Evolutionary conservation across 2,329 filamentous ascomycete genomes (phyloP).

Genomic region (Mariannaea sp.): DNA sequence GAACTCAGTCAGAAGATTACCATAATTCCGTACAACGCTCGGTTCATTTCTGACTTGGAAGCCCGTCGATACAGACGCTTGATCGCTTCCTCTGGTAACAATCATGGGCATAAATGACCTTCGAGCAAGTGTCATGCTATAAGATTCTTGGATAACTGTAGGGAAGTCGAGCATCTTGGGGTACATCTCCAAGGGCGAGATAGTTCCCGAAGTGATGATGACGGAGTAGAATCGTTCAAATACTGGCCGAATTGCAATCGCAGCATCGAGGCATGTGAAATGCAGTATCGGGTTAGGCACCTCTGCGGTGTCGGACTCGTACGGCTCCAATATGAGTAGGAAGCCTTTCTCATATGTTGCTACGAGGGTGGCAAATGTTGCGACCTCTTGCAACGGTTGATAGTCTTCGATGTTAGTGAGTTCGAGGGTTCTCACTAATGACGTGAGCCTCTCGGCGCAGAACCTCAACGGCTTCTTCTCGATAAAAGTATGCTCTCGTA

Average conservation of each 20-base stretch:
- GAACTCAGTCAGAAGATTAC: conserved; percentile 90
- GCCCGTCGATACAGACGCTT: conserved; percentile 88
- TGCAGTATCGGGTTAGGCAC: conserved; percentile 97
- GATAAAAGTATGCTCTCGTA: conserved; percentile 96
- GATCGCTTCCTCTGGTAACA: conserved; percentile 91
- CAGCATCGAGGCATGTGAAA: conserved; percentile 94
- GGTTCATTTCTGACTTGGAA: conserved; percentile 97
- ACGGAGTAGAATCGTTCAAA: conserved; percentile 98
- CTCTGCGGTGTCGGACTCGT: conserved; percentile 91
- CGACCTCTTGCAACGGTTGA: conserved; percentile 94
- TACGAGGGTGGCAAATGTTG: conserved; percentile 93
- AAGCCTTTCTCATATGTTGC: conserved; percentile 98
- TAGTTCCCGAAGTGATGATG: conserved; percentile 96
- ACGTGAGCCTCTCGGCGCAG: conserved; percentile 92
- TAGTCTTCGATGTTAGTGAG: conserved; percentile 98
- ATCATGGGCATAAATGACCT: conserved; percentile 98
- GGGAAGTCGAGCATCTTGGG: conserved; percentile 96
- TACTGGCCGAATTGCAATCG: conserved; percentile 96
- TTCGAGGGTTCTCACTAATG: conserved; percentile 90
- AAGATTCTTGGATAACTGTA: conserved; percentile 94
- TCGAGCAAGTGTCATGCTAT: conserved; percentile 92
- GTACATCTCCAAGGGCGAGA: conserved; percentile 98
- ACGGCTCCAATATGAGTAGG: conserved; percentile 93
- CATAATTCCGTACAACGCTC: conserved; percentile 96
- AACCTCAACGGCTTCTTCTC: conserved; percentile 94